These are phyloP conservation scores for Brassica carinata DNA, from an alignment of 345 rosid species.

Conservation along the genomic window DNA sequence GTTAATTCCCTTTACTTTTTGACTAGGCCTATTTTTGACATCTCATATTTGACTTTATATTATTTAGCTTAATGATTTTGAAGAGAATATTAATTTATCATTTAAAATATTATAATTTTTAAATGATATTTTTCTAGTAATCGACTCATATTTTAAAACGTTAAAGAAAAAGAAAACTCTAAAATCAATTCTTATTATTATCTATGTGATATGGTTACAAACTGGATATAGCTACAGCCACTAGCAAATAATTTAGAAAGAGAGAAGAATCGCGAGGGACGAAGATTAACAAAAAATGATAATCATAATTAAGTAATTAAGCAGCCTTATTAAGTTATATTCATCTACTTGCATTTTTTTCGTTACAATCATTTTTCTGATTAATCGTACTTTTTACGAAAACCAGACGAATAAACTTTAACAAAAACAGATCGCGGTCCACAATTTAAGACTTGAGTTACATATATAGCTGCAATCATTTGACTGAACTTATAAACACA, in stretches of 20 bases:
- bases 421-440: conserved; percentile 17
- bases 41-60: not conserved
- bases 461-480: not conserved
- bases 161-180: not conserved
- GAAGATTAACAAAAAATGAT: conserved; percentile 11
- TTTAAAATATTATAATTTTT: not conserved
- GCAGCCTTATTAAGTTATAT: conserved; percentile 25
- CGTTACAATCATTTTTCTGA: conserved; percentile 3
- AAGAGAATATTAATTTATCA: not conserved
- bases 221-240: conserved; percentile 11
- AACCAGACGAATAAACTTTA: not conserved
- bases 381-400: not conserved
- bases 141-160: not conserved
- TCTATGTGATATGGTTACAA: not conserved
- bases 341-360: conserved; percentile 7
- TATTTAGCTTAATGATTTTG: not conserved
- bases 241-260: not conserved
- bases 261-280: conserved; percentile 23
- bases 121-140: not conserved
- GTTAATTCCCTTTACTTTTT: no score
- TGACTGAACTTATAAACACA: conserved; percentile 5
- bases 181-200: not conserved
- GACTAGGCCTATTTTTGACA: not conserved
- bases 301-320: conserved; percentile 2
- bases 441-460: conserved; percentile 20